Percentiles rank a stretch among this genome's conserved stretches.
These are phyloP conservation scores for Tilletia caries DNA, from an alignment of 1,284 basidiomycete species.

Conservation along the genomic window DNA sequence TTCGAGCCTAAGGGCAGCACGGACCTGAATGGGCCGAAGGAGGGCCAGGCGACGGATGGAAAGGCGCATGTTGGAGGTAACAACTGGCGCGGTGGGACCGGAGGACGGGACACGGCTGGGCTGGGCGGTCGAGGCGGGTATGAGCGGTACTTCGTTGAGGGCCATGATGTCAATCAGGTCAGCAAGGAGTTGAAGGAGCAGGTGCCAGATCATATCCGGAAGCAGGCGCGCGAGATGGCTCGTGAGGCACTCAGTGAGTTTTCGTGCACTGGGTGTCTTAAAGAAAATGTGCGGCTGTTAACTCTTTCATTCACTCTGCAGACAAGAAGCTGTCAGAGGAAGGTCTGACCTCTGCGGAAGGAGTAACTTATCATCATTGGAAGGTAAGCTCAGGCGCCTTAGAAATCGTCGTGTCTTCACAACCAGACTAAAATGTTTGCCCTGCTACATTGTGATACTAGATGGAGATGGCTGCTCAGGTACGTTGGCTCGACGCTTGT, in stretches of 20 bases:
- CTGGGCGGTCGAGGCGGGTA: slow-evolving; percentile 50
- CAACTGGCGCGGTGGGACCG: slow-evolving; percentile 54
- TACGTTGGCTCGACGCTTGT: background rate
- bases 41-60: slow-evolving; percentile 49
- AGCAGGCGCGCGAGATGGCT: slow-evolving; percentile 54
- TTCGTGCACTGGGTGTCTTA: background rate
- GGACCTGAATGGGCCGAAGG: slow-evolving; percentile 47
- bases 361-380: slow-evolving; percentile 40
- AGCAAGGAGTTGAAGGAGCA: slow-evolving; percentile 49
- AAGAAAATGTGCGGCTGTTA: background rate
- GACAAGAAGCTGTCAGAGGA: slow-evolving; percentile 46
- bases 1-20: slow-evolving; percentile 41
- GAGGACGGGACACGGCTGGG: slow-evolving; percentile 53
- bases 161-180: slow-evolving; percentile 53
- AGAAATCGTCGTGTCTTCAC: too few species aligned
- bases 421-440: background rate
- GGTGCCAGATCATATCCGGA: slow-evolving; percentile 51
- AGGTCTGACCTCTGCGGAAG: slow-evolving; percentile 51
- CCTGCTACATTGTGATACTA: slow-evolving; percentile 15
- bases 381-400: background rate
- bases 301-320: background rate
- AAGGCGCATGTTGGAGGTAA: slow-evolving; percentile 54
- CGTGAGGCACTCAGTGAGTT: slow-evolving; percentile 45
- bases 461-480: slow-evolving; percentile 32
- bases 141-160: slow-evolving; percentile 41